Evolutionary conservation across 176 grass and related monocot species (phyloP).

Genomic region (Aegilops sharonensis): DNA sequence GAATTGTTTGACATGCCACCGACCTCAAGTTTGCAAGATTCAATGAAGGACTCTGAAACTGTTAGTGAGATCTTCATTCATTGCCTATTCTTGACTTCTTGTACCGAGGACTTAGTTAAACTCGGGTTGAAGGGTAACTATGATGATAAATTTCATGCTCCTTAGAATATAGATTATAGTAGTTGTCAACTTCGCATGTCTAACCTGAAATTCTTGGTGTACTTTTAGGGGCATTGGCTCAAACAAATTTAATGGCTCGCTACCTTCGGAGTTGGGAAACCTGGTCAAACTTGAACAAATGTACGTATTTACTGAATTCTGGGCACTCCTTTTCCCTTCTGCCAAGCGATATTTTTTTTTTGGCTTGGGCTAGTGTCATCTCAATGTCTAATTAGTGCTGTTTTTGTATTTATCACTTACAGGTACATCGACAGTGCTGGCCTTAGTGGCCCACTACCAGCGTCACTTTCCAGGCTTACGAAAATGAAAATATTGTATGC

Average conservation of each 20-base stretch:
- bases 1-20: background rate
- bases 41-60: background rate
- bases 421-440: constrained; percentile 78
- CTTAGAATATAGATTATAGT: background rate
- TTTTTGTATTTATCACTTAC: constrained; percentile 21
- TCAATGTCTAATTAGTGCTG: background rate
- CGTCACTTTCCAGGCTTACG: constrained; percentile 56
- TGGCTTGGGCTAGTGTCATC: background rate
- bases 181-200: background rate
- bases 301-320: constrained; percentile 30
- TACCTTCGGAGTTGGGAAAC: constrained; percentile 68
- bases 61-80: background rate
- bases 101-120: background rate
- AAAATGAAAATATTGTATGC: constrained; percentile 29
- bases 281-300: constrained; percentile 50
- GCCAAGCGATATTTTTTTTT: background rate
- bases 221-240: constrained; percentile 48
- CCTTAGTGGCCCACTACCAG: constrained; percentile 56
- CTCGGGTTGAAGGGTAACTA: background rate
- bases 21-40: too few species aligned
- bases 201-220: background rate
- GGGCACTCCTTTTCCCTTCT: background rate
- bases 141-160: background rate
- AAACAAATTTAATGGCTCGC: constrained; percentile 72
- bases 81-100: background rate